Evolutionary conservation across 2,329 filamentous ascomycete genomes (phyloP).

Genomic region (Hypoxylon sp.): DNA sequence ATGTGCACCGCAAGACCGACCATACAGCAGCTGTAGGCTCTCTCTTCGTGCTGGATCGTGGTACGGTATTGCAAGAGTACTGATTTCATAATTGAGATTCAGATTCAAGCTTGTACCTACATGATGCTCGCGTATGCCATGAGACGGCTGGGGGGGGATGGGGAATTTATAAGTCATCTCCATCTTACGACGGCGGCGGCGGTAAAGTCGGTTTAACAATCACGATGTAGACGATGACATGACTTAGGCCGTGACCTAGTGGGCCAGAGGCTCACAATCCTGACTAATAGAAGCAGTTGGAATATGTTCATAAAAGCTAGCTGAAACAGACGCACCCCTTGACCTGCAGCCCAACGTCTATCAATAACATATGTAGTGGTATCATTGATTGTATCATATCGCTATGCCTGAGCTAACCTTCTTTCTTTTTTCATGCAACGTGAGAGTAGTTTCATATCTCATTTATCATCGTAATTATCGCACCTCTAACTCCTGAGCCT

Average conservation of each 20-base stretch:
- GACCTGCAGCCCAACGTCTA: conserved; percentile 1
- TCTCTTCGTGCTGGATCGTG: background rate
- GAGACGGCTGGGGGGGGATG: background rate
- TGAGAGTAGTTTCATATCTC: conserved; percentile 16
- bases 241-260: no score
- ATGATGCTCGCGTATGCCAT: background rate
- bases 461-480: conserved; percentile 11
- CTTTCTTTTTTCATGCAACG: conserved; percentile 15
- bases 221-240: conserved; percentile 9
- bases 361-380: conserved; percentile 17
- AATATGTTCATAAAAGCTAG: conserved; percentile 8
- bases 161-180: background rate
- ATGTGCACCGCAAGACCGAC: conserved; percentile 19
- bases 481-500: background rate
- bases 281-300: background rate
- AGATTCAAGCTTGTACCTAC: no score
- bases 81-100: conserved; percentile 8
- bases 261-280: no score
- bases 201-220: conserved; percentile 12
- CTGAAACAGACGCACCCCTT: conserved; percentile 2
- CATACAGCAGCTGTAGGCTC: conserved; percentile 1
- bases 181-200: background rate
- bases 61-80: background rate
- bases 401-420: conserved; percentile 27
- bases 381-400: no score